Percentiles rank a stretch among this genome's conserved stretches.
phyloP scores from a whole-genome alignment of 352 stramenopile genomes.

The Pseudoperonospora humuli region DNA sequence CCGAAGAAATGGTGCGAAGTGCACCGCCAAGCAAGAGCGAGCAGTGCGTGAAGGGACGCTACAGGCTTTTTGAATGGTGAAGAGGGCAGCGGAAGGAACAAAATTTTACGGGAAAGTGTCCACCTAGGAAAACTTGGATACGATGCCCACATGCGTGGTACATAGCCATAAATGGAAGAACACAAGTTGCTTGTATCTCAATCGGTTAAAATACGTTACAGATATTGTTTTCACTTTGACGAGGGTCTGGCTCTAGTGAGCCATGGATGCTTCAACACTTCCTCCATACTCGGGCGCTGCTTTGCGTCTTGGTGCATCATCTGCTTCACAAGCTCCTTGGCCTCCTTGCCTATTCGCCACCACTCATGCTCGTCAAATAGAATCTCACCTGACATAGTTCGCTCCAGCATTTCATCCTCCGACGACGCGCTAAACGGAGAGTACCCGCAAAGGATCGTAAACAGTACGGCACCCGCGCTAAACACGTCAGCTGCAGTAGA shows the following conservation, averaged over 20 bases:
- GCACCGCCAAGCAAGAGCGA: too few relatives aligned
- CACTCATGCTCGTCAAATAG: conserved; percentile 53
- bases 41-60: too few relatives aligned
- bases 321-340: conserved; percentile 45
- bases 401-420: conserved; percentile 55
- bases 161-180: too few relatives aligned
- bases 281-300: conserved; percentile 49
- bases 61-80: too few relatives aligned
- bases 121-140: too few relatives aligned
- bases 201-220: too few relatives aligned
- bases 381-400: conserved; percentile 39
- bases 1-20: too few relatives aligned
- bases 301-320: conserved; percentile 45
- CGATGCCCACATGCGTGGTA: too few relatives aligned
- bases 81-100: too few relatives aligned
- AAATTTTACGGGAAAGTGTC: too few relatives aligned
- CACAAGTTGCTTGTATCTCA: conserved; percentile 8
- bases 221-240: too few relatives aligned
- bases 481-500: conserved; percentile 69
- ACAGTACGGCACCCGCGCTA: conserved; percentile 62
- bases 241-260: too few relatives aligned
- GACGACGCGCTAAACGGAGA: conserved; percentile 53
- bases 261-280: conserved; percentile 58
- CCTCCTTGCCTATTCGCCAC: conserved; percentile 36
- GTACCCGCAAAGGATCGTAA: conserved; percentile 56